phyloP scores from a whole-genome alignment of 495 filamentous ascomycete genomes.

The Neurospora tetraspora region DNA sequence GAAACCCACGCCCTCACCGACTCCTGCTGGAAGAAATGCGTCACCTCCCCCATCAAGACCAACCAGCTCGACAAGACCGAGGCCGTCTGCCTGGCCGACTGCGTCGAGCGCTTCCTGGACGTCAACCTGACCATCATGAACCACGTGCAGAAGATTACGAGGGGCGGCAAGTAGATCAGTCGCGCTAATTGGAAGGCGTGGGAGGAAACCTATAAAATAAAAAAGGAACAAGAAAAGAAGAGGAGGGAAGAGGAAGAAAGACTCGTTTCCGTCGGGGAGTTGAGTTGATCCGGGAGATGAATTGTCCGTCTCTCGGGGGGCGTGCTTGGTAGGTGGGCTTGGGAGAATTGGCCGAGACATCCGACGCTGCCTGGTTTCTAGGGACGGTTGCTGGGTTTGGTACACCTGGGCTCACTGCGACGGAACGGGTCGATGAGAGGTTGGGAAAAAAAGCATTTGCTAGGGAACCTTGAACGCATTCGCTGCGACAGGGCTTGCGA shows the following conservation, averaged over 20 bases:
- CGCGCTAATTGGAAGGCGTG: neutral
- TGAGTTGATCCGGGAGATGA: neutral
- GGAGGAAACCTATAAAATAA: neutral
- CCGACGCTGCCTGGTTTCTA: neutral
- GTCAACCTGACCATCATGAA: slow-evolving; percentile 68
- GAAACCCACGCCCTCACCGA: slow-evolving; percentile 63
- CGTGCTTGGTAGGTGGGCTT: too few relatives aligned
- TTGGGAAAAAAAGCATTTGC: too few relatives aligned
- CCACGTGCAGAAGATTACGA: slow-evolving; percentile 50
- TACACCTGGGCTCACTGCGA: neutral
- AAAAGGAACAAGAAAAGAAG: neutral
- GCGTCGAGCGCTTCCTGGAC: slow-evolving; percentile 89
- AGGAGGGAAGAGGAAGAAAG: neutral
- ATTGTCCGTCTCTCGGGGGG: too few relatives aligned
- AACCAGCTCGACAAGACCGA: slow-evolving; percentile 63
- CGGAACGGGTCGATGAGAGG: too few relatives aligned
- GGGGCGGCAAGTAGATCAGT: neutral
- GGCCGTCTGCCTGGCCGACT: slow-evolving; percentile 77
- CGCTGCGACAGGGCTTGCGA: too few relatives aligned
- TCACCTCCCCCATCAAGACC: slow-evolving; percentile 49
- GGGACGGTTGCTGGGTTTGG: neutral
- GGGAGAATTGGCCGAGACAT: neutral
- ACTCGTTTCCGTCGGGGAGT: neutral
- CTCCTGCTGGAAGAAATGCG: slow-evolving; percentile 88
- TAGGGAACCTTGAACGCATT: too few relatives aligned